These are phyloP conservation scores for Besnoitia besnoiti DNA, from an alignment of 169 alveolate genomes.

Conservation along the genomic window DNA sequence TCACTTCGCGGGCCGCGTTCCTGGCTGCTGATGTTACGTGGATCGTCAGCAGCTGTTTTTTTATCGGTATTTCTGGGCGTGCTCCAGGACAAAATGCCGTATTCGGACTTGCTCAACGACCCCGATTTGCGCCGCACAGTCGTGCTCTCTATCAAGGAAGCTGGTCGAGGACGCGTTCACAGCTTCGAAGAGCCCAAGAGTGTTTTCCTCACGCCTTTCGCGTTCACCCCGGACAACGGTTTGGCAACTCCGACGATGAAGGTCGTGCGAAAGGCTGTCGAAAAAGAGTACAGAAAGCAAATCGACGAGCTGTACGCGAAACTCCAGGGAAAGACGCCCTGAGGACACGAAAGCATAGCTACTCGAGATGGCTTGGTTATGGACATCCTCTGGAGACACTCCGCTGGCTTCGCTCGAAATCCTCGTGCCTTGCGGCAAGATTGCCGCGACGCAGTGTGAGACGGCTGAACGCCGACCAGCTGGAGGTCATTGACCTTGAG, in stretches of 20 bases:
- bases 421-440: no score
- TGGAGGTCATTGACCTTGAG: no score
- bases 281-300: conserved; percentile 12
- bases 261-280: conserved; percentile 36
- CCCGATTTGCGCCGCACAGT: not conserved
- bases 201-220: not conserved
- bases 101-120: not conserved
- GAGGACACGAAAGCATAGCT: no score
- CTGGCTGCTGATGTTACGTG: no score
- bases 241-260: conserved; percentile 67
- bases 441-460: no score
- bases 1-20: no score
- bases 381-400: no score
- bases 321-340: not conserved
- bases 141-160: conserved; percentile 16
- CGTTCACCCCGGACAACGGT: conserved; percentile 66
- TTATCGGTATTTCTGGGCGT: no score
- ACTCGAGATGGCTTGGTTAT: no score
- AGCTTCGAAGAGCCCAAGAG: conserved; percentile 41
- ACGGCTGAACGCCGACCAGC: no score
- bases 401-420: no score
- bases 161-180: not conserved
- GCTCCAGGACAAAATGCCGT: not conserved
- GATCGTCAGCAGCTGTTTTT: no score
- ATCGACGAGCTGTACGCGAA: conserved; percentile 44